Evolutionary conservation across 139 green algal genomes (phyloP).

Genomic region (Gonium pectorale): DNA sequence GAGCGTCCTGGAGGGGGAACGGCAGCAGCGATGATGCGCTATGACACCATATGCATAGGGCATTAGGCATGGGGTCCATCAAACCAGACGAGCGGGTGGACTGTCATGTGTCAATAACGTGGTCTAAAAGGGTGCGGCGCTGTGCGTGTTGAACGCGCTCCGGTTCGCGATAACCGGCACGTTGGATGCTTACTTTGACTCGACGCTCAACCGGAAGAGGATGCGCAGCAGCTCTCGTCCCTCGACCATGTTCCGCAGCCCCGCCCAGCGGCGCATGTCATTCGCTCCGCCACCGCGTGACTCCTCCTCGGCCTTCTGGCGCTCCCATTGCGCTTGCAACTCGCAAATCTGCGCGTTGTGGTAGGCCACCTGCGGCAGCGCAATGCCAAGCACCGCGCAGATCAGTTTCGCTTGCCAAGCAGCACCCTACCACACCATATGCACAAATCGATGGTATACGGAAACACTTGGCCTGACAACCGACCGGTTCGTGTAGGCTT

Average conservation of each 20-base stretch:
- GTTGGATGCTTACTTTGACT: slow-evolving; percentile 64
- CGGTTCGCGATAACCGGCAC: no score
- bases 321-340: slow-evolving; percentile 74
- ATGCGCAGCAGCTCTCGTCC: slow-evolving; percentile 76
- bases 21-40: not conserved
- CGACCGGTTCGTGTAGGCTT: no score
- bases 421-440: no score
- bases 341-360: slow-evolving; percentile 61
- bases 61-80: no score
- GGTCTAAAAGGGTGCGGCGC: not conserved
- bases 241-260: slow-evolving; percentile 73
- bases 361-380: slow-evolving; percentile 29
- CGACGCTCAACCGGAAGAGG: slow-evolving; percentile 75
- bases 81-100: no score
- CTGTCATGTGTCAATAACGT: no score
- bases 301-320: slow-evolving; percentile 80
- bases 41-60: no score
- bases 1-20: slow-evolving; percentile 50
- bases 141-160: no score
- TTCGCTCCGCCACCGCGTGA: slow-evolving; percentile 65
- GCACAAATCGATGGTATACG: no score
- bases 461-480: no score
- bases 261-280: slow-evolving; percentile 80
- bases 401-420: no score
- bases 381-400: no score